These are phyloP conservation scores for Cladosporium sp. DNA, from an alignment of 2,329 filamentous ascomycete species.

Conservation along the genomic window DNA sequence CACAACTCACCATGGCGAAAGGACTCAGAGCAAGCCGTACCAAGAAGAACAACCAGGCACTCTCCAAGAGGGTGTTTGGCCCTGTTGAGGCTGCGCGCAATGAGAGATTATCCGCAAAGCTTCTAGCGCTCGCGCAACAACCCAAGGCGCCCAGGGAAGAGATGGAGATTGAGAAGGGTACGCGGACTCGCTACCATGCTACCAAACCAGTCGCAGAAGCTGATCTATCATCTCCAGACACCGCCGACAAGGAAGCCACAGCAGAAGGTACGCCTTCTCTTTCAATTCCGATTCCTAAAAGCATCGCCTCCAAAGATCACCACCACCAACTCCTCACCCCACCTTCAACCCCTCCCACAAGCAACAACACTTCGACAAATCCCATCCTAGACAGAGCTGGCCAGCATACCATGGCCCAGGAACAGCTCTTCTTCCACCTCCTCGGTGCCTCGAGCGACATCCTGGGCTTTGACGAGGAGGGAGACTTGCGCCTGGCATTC, in stretches of 20 bases:
- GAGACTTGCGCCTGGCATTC: slow-evolving; percentile 36
- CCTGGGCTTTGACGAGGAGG: slow-evolving; percentile 41
- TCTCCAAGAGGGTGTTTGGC: slow-evolving; percentile 81
- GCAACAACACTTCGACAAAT: slow-evolving; percentile 33
- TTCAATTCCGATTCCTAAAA: slow-evolving; percentile 23
- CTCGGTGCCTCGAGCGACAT: slow-evolving; percentile 45
- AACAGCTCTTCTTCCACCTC: slow-evolving; percentile 41
- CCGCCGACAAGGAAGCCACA: slow-evolving; percentile 12
- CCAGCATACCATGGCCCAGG: slow-evolving; percentile 36
- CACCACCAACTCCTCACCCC: slow-evolving; percentile 23
- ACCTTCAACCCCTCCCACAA: slow-evolving; percentile 19
- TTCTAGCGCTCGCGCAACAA: slow-evolving; percentile 76
- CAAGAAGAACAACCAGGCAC: slow-evolving; percentile 80
- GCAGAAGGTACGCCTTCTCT: slow-evolving; percentile 22
- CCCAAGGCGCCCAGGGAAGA: slow-evolving; percentile 63
- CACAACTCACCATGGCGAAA: slow-evolving; percentile 73
- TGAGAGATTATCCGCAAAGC: slow-evolving; percentile 81
- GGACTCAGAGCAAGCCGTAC: slow-evolving; percentile 74
- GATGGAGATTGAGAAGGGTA: slow-evolving; percentile 51
- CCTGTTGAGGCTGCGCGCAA: slow-evolving; percentile 78
- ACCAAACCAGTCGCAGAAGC: background rate
- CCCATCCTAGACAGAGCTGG: slow-evolving; percentile 36
- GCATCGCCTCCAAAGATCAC: slow-evolving; percentile 17
- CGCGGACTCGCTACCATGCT: slow-evolving; percentile 8
- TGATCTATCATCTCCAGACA: slow-evolving; percentile 6